These are phyloP conservation scores for Jatropha podagrica DNA, from an alignment of 441 rosid genomes.

Conservation along the genomic window DNA sequence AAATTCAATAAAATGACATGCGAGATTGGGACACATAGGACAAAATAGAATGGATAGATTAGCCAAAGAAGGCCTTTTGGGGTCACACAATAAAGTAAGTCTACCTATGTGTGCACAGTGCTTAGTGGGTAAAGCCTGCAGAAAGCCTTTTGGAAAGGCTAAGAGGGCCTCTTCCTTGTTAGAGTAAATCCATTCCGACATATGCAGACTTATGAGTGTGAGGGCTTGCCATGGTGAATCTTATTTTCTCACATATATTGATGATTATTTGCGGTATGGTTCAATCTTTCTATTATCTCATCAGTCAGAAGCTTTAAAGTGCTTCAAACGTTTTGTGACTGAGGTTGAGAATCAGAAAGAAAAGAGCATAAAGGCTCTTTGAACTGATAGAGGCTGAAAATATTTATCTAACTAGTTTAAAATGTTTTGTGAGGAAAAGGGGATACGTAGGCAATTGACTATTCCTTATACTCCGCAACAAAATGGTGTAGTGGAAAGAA, in stretches of 20 bases:
- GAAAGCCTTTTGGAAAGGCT: constrained; percentile 3
- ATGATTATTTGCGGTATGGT: too few relatives aligned
- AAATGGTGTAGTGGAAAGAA: too few relatives aligned
- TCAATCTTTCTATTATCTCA: too few relatives aligned
- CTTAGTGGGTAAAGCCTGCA: background rate
- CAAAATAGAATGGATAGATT: background rate
- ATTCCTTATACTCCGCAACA: background rate
- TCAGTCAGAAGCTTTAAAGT: too few relatives aligned
- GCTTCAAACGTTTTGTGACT: too few relatives aligned
- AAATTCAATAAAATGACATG: too few relatives aligned
- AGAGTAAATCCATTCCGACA: constrained; percentile 8
- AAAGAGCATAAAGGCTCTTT: too few relatives aligned
- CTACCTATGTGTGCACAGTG: background rate
- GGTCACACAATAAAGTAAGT: background rate
- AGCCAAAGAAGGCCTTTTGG: background rate
- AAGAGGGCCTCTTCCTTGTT: background rate
- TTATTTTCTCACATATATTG: too few relatives aligned
- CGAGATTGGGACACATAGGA: too few relatives aligned
- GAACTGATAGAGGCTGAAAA: too few relatives aligned
- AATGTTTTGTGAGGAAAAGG: background rate
- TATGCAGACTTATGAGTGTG: background rate
- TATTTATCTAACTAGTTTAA: too few relatives aligned
- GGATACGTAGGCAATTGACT: background rate
- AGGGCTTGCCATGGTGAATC: background rate
- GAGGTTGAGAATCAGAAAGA: too few relatives aligned